Evolutionary conservation across 805 yeast species (phyloP), one percentile per base, ranked within the genome.

Genomic region (Candida broadrunensis): DNA sequence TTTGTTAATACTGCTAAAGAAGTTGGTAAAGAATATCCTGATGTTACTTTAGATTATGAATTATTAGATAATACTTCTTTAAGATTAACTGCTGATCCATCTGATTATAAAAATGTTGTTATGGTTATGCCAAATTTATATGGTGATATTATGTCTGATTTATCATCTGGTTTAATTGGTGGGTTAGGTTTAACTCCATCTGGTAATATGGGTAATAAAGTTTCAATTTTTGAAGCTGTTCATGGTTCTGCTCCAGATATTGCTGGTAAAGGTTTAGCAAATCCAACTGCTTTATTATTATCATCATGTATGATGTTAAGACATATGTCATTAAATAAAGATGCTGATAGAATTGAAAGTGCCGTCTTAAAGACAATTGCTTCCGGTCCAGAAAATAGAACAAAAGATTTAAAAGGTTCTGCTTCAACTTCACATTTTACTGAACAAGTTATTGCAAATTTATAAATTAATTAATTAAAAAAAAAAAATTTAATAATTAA

Each of bases 241-340:
- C 99, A 93, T 70, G 99, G 99, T 68, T 90, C 98, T 44, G 99
- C 99, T 49, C 99, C 99, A 56, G 99, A 93, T 69, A 93, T 93
- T 61, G 98, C 98, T 48, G 99, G 99, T 63, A 88, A 93, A 79
- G 95, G 96, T 65, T 81, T 88, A 66, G 99, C 99, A 51, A 93
- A 93, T 82, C 99, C 99, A 74, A 93, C 99, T 47, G 99, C 99
- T 43, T 73, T 93, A 63, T 77, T 93, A 66, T 79, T 93, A 64
- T 88, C 97, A 37, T 91, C 98, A 35, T 88, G 90, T 63, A 93
- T 93, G 97, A 91, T 93, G 98, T 84, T 93, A 78, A 86, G 95
- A 76, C 99, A 93, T 79, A 91, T 93, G 98, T 83, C 88, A 39
- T 80, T 93, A 68, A 77, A 78, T 67, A 72, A 75, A 24, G 79